phyloP scores from a whole-genome alignment of 2,329 filamentous ascomycete genomes.

The Lasiodiplodia citricola region DNA sequence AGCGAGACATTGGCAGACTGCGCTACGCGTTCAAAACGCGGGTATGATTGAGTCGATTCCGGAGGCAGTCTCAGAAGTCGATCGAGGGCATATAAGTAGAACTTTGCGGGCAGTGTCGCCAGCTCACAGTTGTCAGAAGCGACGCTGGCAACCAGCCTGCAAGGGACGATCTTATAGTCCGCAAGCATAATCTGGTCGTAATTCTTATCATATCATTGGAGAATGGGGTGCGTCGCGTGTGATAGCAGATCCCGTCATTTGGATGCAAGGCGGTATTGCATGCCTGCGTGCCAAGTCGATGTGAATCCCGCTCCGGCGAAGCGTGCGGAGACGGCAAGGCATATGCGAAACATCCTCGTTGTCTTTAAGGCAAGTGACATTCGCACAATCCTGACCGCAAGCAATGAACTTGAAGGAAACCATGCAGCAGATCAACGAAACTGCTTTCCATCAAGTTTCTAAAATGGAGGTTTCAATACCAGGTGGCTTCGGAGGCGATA shows the following conservation, averaged over 20 bases:
- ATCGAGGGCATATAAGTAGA: not conserved
- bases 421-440: not conserved
- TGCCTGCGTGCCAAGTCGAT: not conserved
- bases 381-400: not conserved
- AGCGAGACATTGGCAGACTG: not conserved
- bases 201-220: conserved; percentile 16
- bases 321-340: not conserved
- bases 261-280: not conserved
- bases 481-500: not conserved
- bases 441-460: not conserved
- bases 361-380: not conserved
- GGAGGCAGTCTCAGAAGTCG: not conserved
- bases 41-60: not conserved
- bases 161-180: not conserved
- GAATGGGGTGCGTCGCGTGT: not conserved
- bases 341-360: not conserved
- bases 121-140: not conserved
- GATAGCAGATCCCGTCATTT: conserved; percentile 4
- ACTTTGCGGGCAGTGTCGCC: not conserved
- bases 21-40: no score
- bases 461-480: not conserved
- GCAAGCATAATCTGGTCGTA: not conserved
- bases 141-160: not conserved
- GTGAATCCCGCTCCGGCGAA: not conserved
- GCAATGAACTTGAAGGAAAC: no score